Base-by-base conservation (phyloP, 805 yeast species). In the Yarrowia sp. region DNA sequence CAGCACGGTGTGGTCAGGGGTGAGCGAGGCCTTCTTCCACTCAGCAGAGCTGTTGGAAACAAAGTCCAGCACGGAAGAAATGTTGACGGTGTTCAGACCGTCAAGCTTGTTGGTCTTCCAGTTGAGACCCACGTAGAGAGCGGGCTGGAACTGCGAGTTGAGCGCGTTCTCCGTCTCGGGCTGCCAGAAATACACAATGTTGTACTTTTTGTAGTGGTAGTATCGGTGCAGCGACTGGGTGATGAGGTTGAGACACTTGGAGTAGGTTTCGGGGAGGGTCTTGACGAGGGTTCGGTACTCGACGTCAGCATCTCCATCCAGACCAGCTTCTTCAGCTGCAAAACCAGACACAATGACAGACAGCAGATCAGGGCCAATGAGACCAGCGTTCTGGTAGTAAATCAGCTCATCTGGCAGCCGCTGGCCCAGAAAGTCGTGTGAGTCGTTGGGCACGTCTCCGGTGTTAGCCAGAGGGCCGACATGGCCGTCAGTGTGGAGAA, bases 391-490 rank as follows among this genome's bases (percentile, higher is more conserved):
- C 72, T 85, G 85, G 74, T 91, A 95, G 73, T 87, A 92, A 71
- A 84, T 87, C 45, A 88, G 80, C 75, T 92, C 98, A 64, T 90
- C 89, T 1, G 98, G 96, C 61, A 95, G 79, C 72, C 92, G 84
- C 74, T 89, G 90, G 9, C 96, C 91, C 57, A 95, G 81, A 53
- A 92, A 83, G 51, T 87, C 92, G 73, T 90, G 95, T 11, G 90
- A 78, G 74, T 92, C 96, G 67, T 84, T 83, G 3, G 98, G 98
- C 53, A 88, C 76, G 64, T 77, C 77, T 42, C 78, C 79, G 63
- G 78, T 82, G n/a, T 75, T 77, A 28, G 74, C 73, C 65, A 80
- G 77, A 17, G 90, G 81, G 68, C 84, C 89, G 15, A 89, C 90
- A 64, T 80, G 77, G 58, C 98, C 98, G 65, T 82, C 82, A 8